Evolutionary conservation across 164 flowering plant species (phyloP), one percentile per base, ranked within the genome.

Genomic region (Houttuynia cordata): DNA sequence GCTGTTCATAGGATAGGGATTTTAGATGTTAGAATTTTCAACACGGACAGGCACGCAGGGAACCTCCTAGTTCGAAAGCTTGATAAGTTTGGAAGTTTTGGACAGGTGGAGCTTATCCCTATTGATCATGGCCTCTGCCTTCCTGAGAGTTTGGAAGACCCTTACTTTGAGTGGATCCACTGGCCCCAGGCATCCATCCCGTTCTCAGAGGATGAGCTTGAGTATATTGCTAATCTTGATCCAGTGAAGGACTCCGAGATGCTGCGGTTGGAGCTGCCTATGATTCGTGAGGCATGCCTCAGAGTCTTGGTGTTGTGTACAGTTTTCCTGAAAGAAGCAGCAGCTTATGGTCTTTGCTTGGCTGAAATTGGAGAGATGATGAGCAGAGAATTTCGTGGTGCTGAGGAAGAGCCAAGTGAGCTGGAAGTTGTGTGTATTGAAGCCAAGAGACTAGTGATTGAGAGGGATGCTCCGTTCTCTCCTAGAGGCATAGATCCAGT

Each of bases 151-250:
- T 77, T 88, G 0, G 96, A 88, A 49, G 90, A 91, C 71, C 97
- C 97, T 14, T 91, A 91, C 67, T 88, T 91, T 56, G 97, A 91
- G 64, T 91, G 97, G 97, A 68, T 88, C 40, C 94, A 88, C 53
- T 91, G 97, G 97, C 96, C 97, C 34, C 97, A 91, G 67, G 88
- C 97, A 19, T 75, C 78, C 7, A 60, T 84, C 19, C 97, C 97
- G 21, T 91, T 91, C 61, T 77, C 94, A 0, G 90, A 88, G 21
- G 21, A 64, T 12, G 96, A 91, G 70, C 22, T 65, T 1, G 84
- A 88, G 62, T 91, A 91, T 62, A 88, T 88, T 57, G 67, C 73
- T 37, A 67, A 68, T 62, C 82, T 91, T 22, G 85, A 88, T 60
- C 94, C 91, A 0, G 71, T 74, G 1, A 81, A 80, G 64, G 97